Conservation (phyloP, 768 basidiomycete genomes). For the Kwoniella mangroviensis region DNA sequence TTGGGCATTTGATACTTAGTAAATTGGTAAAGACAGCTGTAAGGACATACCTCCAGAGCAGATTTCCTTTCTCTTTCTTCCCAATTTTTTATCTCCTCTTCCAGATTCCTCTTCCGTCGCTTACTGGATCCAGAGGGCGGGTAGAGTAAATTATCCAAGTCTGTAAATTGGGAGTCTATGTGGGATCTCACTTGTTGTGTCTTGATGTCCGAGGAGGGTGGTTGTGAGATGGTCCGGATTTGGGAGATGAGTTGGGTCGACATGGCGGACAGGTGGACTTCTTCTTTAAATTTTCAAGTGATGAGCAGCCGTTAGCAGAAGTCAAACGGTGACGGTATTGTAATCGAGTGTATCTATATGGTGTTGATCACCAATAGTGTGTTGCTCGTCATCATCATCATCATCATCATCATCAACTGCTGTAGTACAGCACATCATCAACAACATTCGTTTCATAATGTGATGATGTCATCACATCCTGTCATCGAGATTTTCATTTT, state of each 20-base stretch:
- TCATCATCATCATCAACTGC: background rate
- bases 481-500: slow-evolving; percentile 10
- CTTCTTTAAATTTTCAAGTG: no score
- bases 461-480: slow-evolving; percentile 20
- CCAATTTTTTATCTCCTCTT: slow-evolving; percentile 50
- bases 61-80: slow-evolving; percentile 35
- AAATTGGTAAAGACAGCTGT: background rate
- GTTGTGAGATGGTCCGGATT: slow-evolving; percentile 21
- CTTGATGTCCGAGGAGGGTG: background rate
- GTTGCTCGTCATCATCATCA: background rate
- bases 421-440: background rate
- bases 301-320: no score
- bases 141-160: slow-evolving; percentile 22
- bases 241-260: slow-evolving; percentile 14
- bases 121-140: slow-evolving; percentile 23
- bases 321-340: background rate
- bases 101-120: slow-evolving; percentile 27
- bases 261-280: background rate
- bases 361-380: background rate
- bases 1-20: background rate
- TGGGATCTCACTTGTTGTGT: slow-evolving; percentile 21
- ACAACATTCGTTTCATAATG: background rate
- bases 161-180: slow-evolving; percentile 25
- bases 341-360: background rate
- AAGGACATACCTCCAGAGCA: slow-evolving; percentile 29